Evolutionary conservation across 371 early-diverging fungal species (phyloP).

Genomic region (Mucor indicus): DNA sequence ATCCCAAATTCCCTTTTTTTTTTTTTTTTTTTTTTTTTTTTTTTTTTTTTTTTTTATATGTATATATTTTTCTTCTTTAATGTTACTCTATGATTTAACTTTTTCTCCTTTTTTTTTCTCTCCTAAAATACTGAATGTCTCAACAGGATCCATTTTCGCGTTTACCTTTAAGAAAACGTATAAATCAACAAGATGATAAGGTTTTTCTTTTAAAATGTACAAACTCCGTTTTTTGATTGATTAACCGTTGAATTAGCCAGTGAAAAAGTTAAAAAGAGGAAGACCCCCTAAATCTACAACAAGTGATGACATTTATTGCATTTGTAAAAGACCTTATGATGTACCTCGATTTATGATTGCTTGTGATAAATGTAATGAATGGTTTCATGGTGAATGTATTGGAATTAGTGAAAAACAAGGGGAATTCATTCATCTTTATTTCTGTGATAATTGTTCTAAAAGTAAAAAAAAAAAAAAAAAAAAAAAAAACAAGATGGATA

Average conservation of each 20-base stretch:
- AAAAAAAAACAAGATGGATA: background rate
- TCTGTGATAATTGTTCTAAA: constrained; percentile 48
- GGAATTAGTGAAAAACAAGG: constrained; percentile 50
- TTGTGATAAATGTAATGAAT: constrained; percentile 56
- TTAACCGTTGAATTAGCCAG: constrained; percentile 26
- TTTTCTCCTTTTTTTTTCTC: background rate
- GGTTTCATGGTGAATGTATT: constrained; percentile 63
- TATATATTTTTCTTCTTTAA: constrained; percentile 1
- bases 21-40: too few species aligned
- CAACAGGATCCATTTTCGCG: constrained; percentile 9
- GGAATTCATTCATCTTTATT: constrained; percentile 50
- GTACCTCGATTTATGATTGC: constrained; percentile 54
- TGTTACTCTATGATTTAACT: too few species aligned
- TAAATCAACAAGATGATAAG: too few species aligned
- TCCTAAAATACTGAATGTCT: too few species aligned
- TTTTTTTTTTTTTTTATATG: constrained; percentile 2
- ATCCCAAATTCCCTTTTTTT: too few species aligned
- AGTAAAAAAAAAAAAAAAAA: constrained; percentile 3
- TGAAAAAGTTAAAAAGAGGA: constrained; percentile 25
- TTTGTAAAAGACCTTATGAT: constrained; percentile 50
- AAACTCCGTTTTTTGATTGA: constrained; percentile 26
- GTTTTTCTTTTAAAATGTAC: too few species aligned
- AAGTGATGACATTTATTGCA: constrained; percentile 34
- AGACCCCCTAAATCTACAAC: constrained; percentile 15
- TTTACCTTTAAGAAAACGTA: constrained; percentile 31